phyloP scores from a whole-genome alignment of 2,329 filamentous ascomycete genomes.

The Calonectria multiphialidica region DNA sequence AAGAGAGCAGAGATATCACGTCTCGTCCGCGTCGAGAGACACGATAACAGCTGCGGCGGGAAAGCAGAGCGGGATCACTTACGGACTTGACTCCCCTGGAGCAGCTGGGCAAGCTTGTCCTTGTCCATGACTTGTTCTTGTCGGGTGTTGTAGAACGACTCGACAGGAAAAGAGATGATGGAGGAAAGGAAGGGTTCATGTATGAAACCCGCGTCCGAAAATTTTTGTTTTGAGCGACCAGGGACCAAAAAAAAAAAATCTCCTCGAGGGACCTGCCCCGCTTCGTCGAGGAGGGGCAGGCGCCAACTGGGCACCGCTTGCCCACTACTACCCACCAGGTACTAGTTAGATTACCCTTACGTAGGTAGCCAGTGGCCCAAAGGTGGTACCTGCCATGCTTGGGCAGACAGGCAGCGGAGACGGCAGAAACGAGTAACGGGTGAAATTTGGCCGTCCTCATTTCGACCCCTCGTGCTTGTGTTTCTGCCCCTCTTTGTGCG shows the following conservation, averaged over 20 bases:
- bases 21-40: not conserved
- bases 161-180: conserved; percentile 38
- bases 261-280: conserved; percentile 25
- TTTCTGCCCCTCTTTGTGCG: conserved; percentile 22
- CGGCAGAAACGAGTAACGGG: not conserved
- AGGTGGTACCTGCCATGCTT: conserved; percentile 7
- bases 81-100: conserved; percentile 91
- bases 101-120: conserved; percentile 85
- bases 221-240: conserved; percentile 14
- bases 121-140: conserved; percentile 54
- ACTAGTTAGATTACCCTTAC: conserved; percentile 5
- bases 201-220: conserved; percentile 20
- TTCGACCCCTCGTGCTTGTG: conserved; percentile 7
- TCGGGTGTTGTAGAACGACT: conserved; percentile 34
- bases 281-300: conserved; percentile 15
- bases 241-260: conserved; percentile 29
- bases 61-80: conserved; percentile 55
- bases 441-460: conserved; percentile 6
- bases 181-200: conserved; percentile 21
- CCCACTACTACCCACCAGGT: not conserved
- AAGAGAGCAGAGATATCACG: conserved; percentile 6
- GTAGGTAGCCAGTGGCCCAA: conserved; percentile 4
- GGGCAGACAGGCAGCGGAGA: conserved; percentile 7
- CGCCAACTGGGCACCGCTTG: not conserved
- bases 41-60: not conserved